Percentiles rank a stretch among this genome's conserved stretches.
phyloP scores from a whole-genome alignment of 176 grass and related monocot genomes.

The Triticum dicoccoides region DNA sequence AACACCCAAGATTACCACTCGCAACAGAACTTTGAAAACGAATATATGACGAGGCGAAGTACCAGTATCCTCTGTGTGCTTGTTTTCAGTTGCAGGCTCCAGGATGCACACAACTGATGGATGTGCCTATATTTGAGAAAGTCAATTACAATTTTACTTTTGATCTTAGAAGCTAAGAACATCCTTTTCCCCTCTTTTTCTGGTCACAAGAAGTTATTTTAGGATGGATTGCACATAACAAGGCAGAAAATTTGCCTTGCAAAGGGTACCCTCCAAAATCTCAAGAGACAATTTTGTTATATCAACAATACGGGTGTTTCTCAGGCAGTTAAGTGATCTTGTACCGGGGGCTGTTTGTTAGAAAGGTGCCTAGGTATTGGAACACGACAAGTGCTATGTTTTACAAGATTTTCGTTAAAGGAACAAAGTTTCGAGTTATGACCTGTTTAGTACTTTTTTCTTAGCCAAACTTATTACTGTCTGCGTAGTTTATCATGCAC shows the following conservation, averaged over 20 bases:
- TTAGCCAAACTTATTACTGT: not conserved
- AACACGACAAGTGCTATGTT: not conserved
- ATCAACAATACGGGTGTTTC: not conserved
- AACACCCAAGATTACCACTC: constrained; percentile 1
- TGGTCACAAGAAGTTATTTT: not conserved
- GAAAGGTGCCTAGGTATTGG: not conserved
- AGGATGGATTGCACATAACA: not conserved
- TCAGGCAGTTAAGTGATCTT: not conserved
- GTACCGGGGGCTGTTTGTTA: not conserved
- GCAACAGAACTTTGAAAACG: not conserved
- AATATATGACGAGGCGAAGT: not conserved
- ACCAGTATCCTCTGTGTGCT: constrained; percentile 8
- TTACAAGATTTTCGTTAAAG: not conserved
- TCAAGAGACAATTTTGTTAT: not conserved
- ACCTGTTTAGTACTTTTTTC: not conserved
- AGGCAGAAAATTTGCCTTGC: not conserved
- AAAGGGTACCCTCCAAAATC: not conserved
- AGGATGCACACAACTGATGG: not conserved
- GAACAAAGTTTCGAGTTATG: not conserved
- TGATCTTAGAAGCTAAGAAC: constrained; percentile 4
- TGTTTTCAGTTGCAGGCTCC: not conserved
- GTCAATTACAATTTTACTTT: not conserved
- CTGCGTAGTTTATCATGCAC: not conserved
- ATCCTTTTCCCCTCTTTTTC: not conserved
- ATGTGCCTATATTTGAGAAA: not conserved